Conservation (phyloP, 2,329 filamentous ascomycete species). For the Cercospora brassicicola region DNA sequence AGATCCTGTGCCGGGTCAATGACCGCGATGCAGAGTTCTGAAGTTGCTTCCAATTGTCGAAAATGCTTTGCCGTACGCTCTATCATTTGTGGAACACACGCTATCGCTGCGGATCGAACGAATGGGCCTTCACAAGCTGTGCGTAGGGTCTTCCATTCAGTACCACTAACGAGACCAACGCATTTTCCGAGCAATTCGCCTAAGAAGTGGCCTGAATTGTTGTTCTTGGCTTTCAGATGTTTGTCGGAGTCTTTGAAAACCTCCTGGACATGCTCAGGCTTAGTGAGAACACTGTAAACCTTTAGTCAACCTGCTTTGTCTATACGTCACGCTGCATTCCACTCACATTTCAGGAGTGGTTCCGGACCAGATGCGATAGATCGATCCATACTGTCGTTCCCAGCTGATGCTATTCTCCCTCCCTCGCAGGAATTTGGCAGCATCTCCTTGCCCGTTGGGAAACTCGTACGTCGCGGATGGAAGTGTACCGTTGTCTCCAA, state of each 20-base stretch:
- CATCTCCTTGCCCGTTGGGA: constrained; percentile 46
- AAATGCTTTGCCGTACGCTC: background rate
- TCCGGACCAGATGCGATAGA: constrained; percentile 14
- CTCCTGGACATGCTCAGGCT: constrained; percentile 1
- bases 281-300: background rate
- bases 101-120: background rate
- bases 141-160: background rate
- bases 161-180: constrained; percentile 27
- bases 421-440: constrained; percentile 46
- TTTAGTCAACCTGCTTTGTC: background rate
- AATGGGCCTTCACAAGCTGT: constrained; percentile 37
- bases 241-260: constrained; percentile 49
- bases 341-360: constrained; percentile 10
- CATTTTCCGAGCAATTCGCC: constrained; percentile 47
- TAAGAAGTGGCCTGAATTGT: constrained; percentile 47
- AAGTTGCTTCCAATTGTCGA: background rate
- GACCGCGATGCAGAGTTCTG: background rate
- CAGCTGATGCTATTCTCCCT: constrained; percentile 14
- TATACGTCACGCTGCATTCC: background rate
- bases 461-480: constrained; percentile 30
- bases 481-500: background rate
- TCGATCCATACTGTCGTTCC: background rate
- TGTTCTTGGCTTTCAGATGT: constrained; percentile 46
- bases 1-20: constrained; percentile 7
- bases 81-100: background rate